Evolutionary conservation across 306 rosid species (phyloP), one percentile per base, ranked within the genome.

Genomic region (Vigna mungo): DNA sequence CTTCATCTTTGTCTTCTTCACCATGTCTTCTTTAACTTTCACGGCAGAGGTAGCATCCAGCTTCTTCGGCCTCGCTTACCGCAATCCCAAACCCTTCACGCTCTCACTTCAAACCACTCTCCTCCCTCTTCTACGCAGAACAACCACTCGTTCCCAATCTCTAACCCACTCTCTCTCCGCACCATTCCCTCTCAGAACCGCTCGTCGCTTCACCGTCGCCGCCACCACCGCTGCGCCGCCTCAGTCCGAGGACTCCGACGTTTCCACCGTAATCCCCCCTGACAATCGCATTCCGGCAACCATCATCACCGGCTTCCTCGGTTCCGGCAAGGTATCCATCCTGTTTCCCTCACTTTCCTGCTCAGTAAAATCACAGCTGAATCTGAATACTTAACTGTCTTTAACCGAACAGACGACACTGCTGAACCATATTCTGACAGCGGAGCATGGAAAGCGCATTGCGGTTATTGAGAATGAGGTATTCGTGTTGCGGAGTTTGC

Each of bases 241-340:
- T 23, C 91, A 88, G 37, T 84, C 83, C 54, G 89, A 88, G 10
- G 62, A 63, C 75, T 86, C 94, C 62, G 94, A 89, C 16, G 87
- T 85, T 8, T 60, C 86, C 82, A 86, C 97, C 12, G 79, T 64
- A 73, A 90, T 89, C 80, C 96, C 91, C 0, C 92, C 90, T 3
- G 99, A 95, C 55, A 68, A 90, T 70, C 88, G 96, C 49, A 78
- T 95, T 75, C 97, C 96, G 0, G 99, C 99, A 1, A 95, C 99
- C 12, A 95, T 95, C 49, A 92, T 92, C 68, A 95, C 97, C 65
- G 97, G 99, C 6, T 95, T 95, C 74, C 85, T 95, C 68, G 99
- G 99, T 58, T 90, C 99, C 54, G 99, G 97, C 71, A 89, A 95
- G 97, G 99, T 95, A 75, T 9, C 5, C 16, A 75, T 15, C 14